Conservation (phyloP, 2,329 filamentous ascomycete species). For the Colletotrichum sp. region DNA sequence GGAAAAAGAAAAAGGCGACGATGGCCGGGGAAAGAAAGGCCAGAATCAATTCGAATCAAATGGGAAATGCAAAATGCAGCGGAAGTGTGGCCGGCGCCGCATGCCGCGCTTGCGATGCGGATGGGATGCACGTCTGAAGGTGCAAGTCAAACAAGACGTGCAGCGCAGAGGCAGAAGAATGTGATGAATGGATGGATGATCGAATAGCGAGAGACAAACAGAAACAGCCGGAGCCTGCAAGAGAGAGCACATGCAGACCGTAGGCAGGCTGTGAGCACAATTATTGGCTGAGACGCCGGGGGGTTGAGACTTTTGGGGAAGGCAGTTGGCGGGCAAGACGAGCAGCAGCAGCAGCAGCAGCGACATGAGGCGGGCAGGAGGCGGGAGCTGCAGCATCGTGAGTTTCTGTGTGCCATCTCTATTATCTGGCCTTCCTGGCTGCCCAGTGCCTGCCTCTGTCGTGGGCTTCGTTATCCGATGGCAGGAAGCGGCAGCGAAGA, state of each 20-base stretch:
- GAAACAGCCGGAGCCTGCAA: slow-evolving; percentile 6
- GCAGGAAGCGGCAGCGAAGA: neutral
- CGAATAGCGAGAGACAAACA: slow-evolving; percentile 7
- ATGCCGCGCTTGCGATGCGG: slow-evolving; percentile 17
- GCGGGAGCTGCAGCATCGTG: slow-evolving; percentile 5
- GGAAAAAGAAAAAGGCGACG: neutral
- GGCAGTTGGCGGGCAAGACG: neutral
- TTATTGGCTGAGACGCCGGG: slow-evolving; percentile 8
- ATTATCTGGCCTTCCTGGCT: neutral
- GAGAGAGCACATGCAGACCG: slow-evolving; percentile 8
- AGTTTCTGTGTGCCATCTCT: neutral
- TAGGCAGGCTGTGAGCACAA: neutral
- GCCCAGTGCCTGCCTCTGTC: neutral
- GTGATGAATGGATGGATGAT: neutral
- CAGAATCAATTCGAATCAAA: neutral
- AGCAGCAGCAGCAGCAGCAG: neutral
- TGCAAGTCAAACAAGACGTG: slow-evolving; percentile 18
- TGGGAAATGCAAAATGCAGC: neutral
- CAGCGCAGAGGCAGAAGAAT: slow-evolving; percentile 5
- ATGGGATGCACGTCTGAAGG: slow-evolving; percentile 16
- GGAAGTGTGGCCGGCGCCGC: slow-evolving; percentile 4
- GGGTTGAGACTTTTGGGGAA: slow-evolving; percentile 2
- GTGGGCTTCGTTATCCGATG: neutral
- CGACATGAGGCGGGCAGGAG: neutral
- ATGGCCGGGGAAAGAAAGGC: neutral